A percentile compares a stretch with the other conserved stretches of the same genome.
phyloP scores from a whole-genome alignment of 768 basidiomycete genomes.

The Leccinum olivaceopallidum region DNA sequence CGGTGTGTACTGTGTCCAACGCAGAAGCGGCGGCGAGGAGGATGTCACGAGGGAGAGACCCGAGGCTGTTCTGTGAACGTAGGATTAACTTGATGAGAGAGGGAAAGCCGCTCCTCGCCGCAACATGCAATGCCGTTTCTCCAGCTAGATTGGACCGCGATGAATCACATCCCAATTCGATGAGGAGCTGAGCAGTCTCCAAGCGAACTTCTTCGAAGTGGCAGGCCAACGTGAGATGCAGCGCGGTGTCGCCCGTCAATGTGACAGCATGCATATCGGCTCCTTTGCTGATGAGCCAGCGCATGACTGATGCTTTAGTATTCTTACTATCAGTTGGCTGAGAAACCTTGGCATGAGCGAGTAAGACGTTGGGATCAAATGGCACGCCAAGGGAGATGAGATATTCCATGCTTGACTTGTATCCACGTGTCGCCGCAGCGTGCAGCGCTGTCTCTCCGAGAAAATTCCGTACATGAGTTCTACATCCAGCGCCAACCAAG shows the following conservation, averaged over 20 bases:
- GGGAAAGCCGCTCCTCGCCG: constrained; percentile 1
- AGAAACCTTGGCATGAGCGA: neutral
- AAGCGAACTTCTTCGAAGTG: neutral
- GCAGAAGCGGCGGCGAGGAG: neutral
- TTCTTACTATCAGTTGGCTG: neutral
- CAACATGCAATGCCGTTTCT: constrained; percentile 5
- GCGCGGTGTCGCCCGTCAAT: neutral
- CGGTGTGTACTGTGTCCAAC: neutral
- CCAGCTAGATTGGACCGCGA: neutral
- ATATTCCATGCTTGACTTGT: constrained; percentile 2
- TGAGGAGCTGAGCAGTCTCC: neutral
- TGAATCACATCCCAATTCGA: constrained; percentile 1
- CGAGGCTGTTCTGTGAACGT: neutral
- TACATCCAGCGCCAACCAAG: constrained; percentile 1
- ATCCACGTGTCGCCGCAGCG: neutral
- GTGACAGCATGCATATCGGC: neutral
- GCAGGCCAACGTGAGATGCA: constrained; percentile 4
- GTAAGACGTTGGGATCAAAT: neutral
- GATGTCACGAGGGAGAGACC: neutral
- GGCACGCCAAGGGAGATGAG: neutral
- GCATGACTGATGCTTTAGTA: neutral
- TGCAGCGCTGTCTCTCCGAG: neutral
- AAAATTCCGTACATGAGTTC: neutral
- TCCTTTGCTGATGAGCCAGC: constrained; percentile 1
- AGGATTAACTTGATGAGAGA: constrained; percentile 1